Conservation (phyloP, 345 rosid species). For the Sisymbrium altissimum region DNA sequence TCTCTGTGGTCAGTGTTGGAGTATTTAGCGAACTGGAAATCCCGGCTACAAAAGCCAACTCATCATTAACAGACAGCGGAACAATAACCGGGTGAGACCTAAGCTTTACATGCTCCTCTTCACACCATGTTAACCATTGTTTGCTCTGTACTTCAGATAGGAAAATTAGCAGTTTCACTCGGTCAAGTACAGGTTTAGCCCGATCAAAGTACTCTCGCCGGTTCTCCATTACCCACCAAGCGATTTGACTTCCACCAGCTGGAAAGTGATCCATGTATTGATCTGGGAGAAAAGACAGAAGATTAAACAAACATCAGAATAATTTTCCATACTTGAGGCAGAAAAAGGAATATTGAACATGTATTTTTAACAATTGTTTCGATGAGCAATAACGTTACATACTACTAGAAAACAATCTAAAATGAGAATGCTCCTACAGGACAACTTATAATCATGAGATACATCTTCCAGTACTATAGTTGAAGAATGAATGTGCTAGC, state of each 20-base stretch:
- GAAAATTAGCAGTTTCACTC: constrained; percentile 80
- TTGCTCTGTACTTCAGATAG: constrained; percentile 79
- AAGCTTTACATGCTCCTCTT: constrained; percentile 72
- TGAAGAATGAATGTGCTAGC: not conserved
- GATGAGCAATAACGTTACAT: not conserved
- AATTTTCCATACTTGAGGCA: not conserved
- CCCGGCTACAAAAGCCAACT: constrained; percentile 90
- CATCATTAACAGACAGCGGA: constrained; percentile 89
- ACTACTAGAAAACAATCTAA: not conserved
- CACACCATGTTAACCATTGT: constrained; percentile 91
- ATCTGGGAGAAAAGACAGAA: constrained; percentile 46
- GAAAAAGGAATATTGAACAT: not conserved
- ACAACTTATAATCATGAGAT: not conserved
- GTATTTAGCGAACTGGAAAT: constrained; percentile 70
- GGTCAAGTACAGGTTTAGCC: constrained; percentile 63
- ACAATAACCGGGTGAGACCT: constrained; percentile 79
- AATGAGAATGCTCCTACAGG: not conserved
- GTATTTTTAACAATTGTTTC: not conserved
- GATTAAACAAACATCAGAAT: not conserved
- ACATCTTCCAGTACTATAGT: not conserved
- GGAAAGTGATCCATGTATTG: constrained; percentile 82
- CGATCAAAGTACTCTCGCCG: constrained; percentile 88
- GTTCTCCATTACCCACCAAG: constrained; percentile 99
- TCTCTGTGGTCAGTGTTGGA: constrained; percentile 50
- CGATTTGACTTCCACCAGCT: constrained; percentile 91